Evolutionary conservation across 2,329 filamentous ascomycete species (phyloP).

Genomic region (Aspergillus viridinutans): DNA sequence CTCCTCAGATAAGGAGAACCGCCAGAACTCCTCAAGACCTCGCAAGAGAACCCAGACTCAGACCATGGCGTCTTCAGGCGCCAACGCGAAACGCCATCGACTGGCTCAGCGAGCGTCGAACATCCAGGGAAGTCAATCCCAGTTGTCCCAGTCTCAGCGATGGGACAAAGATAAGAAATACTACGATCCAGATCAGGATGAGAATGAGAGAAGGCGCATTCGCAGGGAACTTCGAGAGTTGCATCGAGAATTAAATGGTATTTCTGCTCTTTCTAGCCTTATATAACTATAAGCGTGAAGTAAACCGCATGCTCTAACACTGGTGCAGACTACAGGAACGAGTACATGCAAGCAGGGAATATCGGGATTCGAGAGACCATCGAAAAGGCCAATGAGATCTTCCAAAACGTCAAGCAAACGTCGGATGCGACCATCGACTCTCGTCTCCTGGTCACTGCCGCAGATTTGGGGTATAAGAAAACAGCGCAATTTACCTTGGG

Average conservation of each 20-base stretch:
- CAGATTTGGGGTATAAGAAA: constrained; percentile 76
- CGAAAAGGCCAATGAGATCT: constrained; percentile 60
- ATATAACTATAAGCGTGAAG: background rate
- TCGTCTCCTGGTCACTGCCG: constrained; percentile 73
- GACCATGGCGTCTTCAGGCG: constrained; percentile 35
- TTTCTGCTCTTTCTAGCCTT: background rate
- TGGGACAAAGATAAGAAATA: constrained; percentile 42
- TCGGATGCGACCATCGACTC: constrained; percentile 88
- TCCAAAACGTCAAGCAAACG: constrained; percentile 74
- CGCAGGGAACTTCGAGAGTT: constrained; percentile 68
- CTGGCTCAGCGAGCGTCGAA: constrained; percentile 34
- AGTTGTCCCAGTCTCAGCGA: constrained; percentile 24
- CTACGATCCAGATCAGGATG: constrained; percentile 80
- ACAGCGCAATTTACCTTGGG: constrained; percentile 70
- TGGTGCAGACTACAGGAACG: constrained; percentile 62
- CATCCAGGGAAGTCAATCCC: constrained; percentile 22
- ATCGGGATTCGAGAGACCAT: constrained; percentile 64
- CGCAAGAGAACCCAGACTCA: constrained; percentile 42
- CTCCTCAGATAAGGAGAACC: constrained; percentile 51
- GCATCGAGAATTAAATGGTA: constrained; percentile 57
- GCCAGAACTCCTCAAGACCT: constrained; percentile 15
- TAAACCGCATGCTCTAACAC: background rate
- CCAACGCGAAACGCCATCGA: constrained; percentile 42
- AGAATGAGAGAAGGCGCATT: constrained; percentile 66
- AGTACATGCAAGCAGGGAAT: constrained; percentile 64